Evolutionary conservation across 352 stramenopile genomes (phyloP), one percentile per base, ranked within the genome.

Genomic region (Halophytophthora polymorphica): DNA sequence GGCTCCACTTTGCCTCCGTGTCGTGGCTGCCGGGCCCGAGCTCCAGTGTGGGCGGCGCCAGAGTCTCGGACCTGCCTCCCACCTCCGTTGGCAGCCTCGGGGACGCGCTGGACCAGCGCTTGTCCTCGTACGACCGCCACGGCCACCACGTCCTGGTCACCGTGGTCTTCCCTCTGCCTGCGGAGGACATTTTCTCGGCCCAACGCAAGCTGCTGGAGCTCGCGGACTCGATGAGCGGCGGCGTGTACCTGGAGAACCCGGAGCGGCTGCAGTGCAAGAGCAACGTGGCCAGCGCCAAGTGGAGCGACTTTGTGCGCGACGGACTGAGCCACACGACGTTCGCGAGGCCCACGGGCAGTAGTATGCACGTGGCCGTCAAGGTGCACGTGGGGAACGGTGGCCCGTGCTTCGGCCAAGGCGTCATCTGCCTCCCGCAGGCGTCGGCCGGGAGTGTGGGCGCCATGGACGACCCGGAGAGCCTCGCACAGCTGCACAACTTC

Each of bases 171-270:
- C 83, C 83, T 2, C 54, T 93, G 14, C 83, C 83, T 33, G 88
- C 77, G 0, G 83, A 93, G 58, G 83, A 93, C 47, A 82, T 87
- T 33, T 93, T 93, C 46, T 87, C 81, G 2, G 79, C 86, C 36
- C 83, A 93, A 53, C 78, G 81, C n/a, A 84, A 81, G 38, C 66
- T 93, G 11, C 67, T 88, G n/a, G 75, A 90, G 51, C 73, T 93
- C 25, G 83, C 83, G 1, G 77, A 88, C 25, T 71, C 76, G 19
- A 71, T 90, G 21, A 80, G 69, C 29, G 74, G 77, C 11, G 80
- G 80, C 23, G 61, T 88, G 21, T 82, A 78, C 38, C 71, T 86
- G 18, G 59, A 73, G 21, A 73, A 64, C 38, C 68, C 61, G 8
- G 64, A 73, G 56, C 56, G 60, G 42, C 36, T 63, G 43, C 28